Base-by-base conservation (phyloP, 768 basidiomycete genomes). In the Leccinum rimulosum region DNA sequence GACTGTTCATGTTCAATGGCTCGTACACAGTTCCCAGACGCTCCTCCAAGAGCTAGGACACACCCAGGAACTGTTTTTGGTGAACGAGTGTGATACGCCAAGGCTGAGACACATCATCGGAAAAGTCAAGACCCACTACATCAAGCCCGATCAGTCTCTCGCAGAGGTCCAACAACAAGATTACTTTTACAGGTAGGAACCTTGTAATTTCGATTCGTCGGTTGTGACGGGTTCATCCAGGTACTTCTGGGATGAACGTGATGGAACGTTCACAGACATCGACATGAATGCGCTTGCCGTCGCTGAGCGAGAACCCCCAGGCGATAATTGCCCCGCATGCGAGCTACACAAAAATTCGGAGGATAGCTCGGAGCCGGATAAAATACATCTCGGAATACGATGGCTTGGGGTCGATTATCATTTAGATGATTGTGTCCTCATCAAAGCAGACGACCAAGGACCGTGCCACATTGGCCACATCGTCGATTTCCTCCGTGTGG, bases 1-100 rank as follows among this genome's bases (percentile, higher is more conserved):
- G 55, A 71, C 58, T 2, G 80, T 82, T 1, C 91, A 93, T 69
- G 72, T 89, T 10, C 88, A 84, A 35, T 93, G 89, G 89, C 82
- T 88, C 30, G 81, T 88, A 55, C 91, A 93, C 64, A 82, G 84
- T 0, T 81, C 82, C 0, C 79, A 82, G 56, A 87, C 84, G 0
- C 68, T 83, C n/a, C 68, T 91, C 28, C 74, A 79, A 30, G 85
- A 90, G 59, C 70, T 91, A 14, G 81, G 80, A 0, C 73, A 87
- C 57, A 75, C 82, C 0, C 84, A 84, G 56, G 89, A 93, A 62
- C 67, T 93, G 0, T 91, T 87, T 66, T 69, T 88, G 5, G 79
- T 79, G 30, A 71, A 84, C 2, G 66, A 79, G 1, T 93, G 91
- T 60, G 79, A 78, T 49, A 63, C 75, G 10, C 64, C 81, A 19